phyloP scores from a whole-genome alignment of 169 alveolate species.

The Blepharisma undulans region DNA sequence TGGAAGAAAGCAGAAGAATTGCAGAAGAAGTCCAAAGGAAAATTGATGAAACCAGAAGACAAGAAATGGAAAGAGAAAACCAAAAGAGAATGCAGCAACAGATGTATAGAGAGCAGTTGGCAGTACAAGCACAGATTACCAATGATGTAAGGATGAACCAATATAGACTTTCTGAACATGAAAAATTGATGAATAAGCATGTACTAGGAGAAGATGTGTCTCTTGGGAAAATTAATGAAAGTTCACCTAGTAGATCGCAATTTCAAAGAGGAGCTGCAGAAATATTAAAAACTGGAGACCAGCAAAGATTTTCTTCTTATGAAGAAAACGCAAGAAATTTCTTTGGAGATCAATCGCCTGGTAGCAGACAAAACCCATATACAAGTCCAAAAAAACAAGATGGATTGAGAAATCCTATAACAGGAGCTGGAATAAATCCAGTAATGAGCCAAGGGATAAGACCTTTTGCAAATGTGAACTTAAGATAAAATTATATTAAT shows the following conservation, averaged over 20 bases:
- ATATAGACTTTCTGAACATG: slow-evolving; percentile 27
- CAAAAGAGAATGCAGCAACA: slow-evolving; percentile 4
- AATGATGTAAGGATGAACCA: neutral
- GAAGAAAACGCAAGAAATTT: slow-evolving; percentile 23
- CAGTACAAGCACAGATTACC: neutral
- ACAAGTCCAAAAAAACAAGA: neutral
- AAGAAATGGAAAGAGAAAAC: slow-evolving; percentile 17
- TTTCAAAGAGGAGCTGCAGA: slow-evolving; percentile 28
- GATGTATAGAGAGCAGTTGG: neutral
- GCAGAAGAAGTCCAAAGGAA: slow-evolving; percentile 20
- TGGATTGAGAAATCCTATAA: neutral
- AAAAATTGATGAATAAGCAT: slow-evolving; percentile 28
- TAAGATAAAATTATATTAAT: neutral
- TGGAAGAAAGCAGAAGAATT: neutral
- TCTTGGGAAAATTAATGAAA: neutral
- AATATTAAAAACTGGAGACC: neutral
- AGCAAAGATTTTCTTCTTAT: neutral
- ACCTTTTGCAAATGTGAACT: neutral
- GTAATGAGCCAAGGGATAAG: neutral
- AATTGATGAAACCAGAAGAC: slow-evolving; percentile 26
- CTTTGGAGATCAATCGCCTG: slow-evolving; percentile 7
- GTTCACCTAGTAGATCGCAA: neutral
- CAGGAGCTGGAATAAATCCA: neutral
- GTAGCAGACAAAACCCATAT: neutral
- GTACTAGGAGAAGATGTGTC: neutral